Base-by-base conservation (phyloP, 352 stramenopile species). In the Phytophthora tubulina region DNA sequence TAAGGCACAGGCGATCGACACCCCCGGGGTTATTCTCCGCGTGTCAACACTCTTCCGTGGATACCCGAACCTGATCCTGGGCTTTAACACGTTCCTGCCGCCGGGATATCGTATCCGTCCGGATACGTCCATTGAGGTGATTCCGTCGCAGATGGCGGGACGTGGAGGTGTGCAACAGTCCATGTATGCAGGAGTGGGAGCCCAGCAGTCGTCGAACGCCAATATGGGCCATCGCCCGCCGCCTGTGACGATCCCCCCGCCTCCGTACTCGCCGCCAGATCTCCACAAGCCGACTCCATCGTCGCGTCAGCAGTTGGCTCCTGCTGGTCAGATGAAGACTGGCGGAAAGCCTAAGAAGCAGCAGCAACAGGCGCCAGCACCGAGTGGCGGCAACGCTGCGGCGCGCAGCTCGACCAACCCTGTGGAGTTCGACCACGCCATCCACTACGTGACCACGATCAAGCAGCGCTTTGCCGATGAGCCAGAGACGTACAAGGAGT, bases 11-110 rank as follows among this genome's bases (percentile, higher is more conserved):
- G 92, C 91, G 45, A 99, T 99, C 56, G 97, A 99, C 80, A 99
- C 98, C 0, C 97, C 98, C 2, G 98, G 98, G 2, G 98, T 99
- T 0, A 99, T 99, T 76, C 77, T 98, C 8, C 91, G 97, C n/a
- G 98, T 99, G 2, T 99, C 96, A 0, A 97, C 92, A 51, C 88
- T 99, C 7, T 99, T 99, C 81, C 96, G 98, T 33, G 98, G 98
- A 15, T 99, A 99, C 74, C 96, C 98, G 66, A 98, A 98, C 60
- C 80, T 99, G 39, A 99, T 99, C 52, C 78, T 99, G 21, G 92
- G 98, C 31, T 99, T 99, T 76, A 99, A 99, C 83, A 99, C 97
- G 31, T 99, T 99, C 79, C 72, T 99, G 11, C 98, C 98, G 0
- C 97, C 99, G 17, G 91, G 91, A 30, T 97, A 96, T 62, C 89